Evolutionary conservation across 148 eudicot species (phyloP).

Genomic region (Camellia japonica): DNA sequence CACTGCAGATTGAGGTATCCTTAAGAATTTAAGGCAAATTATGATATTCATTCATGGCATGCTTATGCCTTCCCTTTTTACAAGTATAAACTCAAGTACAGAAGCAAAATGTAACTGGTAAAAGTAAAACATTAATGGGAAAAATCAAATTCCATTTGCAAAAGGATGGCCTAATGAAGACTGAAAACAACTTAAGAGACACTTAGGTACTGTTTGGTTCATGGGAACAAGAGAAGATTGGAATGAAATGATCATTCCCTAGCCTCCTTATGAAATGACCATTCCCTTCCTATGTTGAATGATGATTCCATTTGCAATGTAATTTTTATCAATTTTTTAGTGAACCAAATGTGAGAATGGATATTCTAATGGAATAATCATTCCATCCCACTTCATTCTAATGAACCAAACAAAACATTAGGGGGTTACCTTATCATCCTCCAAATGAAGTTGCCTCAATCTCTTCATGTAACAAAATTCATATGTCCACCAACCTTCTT

Average conservation of each 20-base stretch:
- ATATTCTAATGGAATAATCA: no score
- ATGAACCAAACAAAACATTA: no score
- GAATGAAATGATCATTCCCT: no score
- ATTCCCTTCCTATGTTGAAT: no score
- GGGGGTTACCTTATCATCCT: constrained; percentile 69
- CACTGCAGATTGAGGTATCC: neutral
- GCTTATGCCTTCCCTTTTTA: neutral
- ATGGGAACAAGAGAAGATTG: no score
- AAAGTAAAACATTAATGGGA: neutral
- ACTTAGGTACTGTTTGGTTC: neutral
- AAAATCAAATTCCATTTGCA: neutral
- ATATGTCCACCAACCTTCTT: constrained; percentile 98
- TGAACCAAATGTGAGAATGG: no score
- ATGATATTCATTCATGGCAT: neutral
- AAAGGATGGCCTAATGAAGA: neutral
- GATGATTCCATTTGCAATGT: no score
- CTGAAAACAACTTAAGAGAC: constrained; percentile 5
- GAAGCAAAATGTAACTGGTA: neutral
- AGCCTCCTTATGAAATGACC: no score
- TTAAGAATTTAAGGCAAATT: neutral
- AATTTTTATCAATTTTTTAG: no score
- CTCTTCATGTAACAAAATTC: constrained; percentile 74
- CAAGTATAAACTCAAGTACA: neutral
- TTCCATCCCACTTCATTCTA: no score
- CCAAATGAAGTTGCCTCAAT: constrained; percentile 80